Percentiles rank a stretch among this genome's conserved stretches.
These are phyloP conservation scores for Singerocomus inundabilis DNA, from an alignment of 1,284 basidiomycete genomes.

Conservation along the genomic window DNA sequence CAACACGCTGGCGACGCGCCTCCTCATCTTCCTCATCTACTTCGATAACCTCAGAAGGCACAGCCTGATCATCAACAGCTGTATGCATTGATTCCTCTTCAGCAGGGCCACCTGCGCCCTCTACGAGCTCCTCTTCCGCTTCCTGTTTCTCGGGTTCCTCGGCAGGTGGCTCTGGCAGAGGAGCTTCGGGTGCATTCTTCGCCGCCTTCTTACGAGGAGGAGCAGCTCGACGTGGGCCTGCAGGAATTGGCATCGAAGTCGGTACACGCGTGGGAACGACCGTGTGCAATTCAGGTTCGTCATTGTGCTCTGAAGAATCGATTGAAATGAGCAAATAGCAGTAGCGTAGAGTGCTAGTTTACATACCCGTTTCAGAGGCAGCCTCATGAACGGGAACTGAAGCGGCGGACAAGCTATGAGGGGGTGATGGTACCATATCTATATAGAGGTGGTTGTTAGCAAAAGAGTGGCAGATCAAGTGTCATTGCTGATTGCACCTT, in stretches of 20 bases:
- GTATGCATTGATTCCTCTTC: constrained; percentile 8
- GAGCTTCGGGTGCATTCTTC: constrained; percentile 40
- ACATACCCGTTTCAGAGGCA: constrained; percentile 18
- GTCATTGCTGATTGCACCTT: constrained; percentile 18
- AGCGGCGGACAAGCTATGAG: constrained; percentile 4
- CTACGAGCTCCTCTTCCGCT: constrained; percentile 18
- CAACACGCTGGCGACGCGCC: constrained; percentile 52
- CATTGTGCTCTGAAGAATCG: constrained; percentile 15
- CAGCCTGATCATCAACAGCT: constrained; percentile 16
- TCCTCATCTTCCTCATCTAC: constrained; percentile 53
- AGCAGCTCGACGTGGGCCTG: constrained; percentile 62
- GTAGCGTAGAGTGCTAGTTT: not conserved
- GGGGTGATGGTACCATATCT: constrained; percentile 18
- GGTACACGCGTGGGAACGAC: constrained; percentile 37
- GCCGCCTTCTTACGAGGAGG: constrained; percentile 64
- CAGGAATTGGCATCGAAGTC: constrained; percentile 67
- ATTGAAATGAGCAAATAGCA: constrained; percentile 1
- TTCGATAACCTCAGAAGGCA: constrained; percentile 28
- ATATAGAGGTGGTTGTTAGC: constrained; percentile 3
- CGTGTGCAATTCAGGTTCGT: constrained; percentile 32
- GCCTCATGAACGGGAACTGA: constrained; percentile 2
- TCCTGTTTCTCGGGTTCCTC: constrained; percentile 16
- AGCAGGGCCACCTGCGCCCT: not conserved
- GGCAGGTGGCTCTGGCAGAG: constrained; percentile 24
- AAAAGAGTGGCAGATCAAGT: not conserved